Evolutionary conservation across 805 yeast species (phyloP).

Genomic region (Myxozyma nipponensis): DNA sequence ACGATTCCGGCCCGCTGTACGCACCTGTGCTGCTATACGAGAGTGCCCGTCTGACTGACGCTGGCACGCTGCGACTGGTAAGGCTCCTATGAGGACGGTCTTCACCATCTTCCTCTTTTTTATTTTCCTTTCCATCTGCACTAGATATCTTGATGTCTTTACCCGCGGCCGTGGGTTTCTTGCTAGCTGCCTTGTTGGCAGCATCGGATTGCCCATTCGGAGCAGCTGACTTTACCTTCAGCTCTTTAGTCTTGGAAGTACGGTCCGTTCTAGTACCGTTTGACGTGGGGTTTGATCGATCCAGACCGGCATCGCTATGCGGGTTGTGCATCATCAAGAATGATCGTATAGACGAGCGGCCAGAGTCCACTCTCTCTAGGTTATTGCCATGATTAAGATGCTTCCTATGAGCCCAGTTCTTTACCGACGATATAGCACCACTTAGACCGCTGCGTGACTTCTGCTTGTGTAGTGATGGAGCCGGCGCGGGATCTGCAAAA

Average conservation of each 20-base stretch:
- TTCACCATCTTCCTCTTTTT: background rate
- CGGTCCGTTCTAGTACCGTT: too few relatives aligned
- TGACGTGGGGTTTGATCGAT: too few relatives aligned
- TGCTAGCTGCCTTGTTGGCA: background rate
- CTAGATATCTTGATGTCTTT: too few relatives aligned
- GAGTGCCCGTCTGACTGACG: slow-evolving; percentile 1
- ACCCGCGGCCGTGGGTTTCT: background rate
- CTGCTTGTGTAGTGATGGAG: too few relatives aligned
- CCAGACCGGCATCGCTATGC: background rate
- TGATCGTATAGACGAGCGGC: background rate
- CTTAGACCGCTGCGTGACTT: background rate
- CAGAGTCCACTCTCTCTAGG: background rate
- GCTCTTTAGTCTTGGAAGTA: too few relatives aligned
- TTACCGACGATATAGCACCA: slow-evolving; percentile 3
- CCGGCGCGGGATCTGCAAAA: too few relatives aligned
- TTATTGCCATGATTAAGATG: background rate
- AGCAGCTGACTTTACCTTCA: too few relatives aligned
- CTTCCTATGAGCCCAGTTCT: slow-evolving; percentile 5
- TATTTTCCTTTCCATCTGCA: background rate
- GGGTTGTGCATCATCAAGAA: background rate
- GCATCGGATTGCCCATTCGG: too few relatives aligned
- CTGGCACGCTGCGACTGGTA: background rate
- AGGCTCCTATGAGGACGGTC: background rate
- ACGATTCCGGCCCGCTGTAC: slow-evolving; percentile 15
- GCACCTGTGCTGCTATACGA: background rate